Base-by-base conservation (phyloP, 345 rosid genomes). In the Capsella bursapastoris region DNA sequence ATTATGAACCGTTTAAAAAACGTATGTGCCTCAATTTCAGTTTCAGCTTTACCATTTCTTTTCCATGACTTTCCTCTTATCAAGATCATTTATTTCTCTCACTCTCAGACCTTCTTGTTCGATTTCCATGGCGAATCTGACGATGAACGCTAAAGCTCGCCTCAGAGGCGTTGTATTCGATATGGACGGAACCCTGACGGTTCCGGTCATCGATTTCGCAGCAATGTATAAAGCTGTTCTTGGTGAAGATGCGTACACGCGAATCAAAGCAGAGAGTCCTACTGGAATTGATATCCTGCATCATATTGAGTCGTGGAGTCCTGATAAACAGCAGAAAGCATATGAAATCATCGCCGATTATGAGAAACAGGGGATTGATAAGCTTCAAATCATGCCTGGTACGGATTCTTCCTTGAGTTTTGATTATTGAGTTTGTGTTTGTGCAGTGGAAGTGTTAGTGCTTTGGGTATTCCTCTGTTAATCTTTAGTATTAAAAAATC, bases 381-480 rank as follows among this genome's bases (percentile, higher is more conserved):
- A 86, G 64, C 92, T 94, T 61, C 96, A 91, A 76, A 90, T 94
- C 71, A 90, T 94, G 98, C 96, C 96, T 8, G 97, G 97, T 91
- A 64, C 61, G 82, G 62, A 34, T 18, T 15, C 13, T 0, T 66
- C 52, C 22, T 74, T 58, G 47, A 43, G 11, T 31, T 43, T 63
- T 41, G 1, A 11, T 22, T 43, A 53, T 32, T 3, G 12, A 27
- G 29, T 38, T 47, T 73, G 70, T 49, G 48, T 16, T 66, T 29
- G 6, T 38, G 35, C 60, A 37, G 78, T 40, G 83, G 6, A 55
- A 49, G 6, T 61, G 25, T 63, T 48, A 16, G 32, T 66, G 66
- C 29, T 70, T 37, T 37, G 25, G 37, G 29, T 63, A 9, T 15
- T 40, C 12, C 1, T 16, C 11, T 43, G 41, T 44, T 40, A 16